A percentile compares a stretch with the other conserved stretches of the same genome.
These are phyloP conservation scores for Mucuna pruriens DNA, from an alignment of 306 rosid genomes.

Conservation along the genomic window DNA sequence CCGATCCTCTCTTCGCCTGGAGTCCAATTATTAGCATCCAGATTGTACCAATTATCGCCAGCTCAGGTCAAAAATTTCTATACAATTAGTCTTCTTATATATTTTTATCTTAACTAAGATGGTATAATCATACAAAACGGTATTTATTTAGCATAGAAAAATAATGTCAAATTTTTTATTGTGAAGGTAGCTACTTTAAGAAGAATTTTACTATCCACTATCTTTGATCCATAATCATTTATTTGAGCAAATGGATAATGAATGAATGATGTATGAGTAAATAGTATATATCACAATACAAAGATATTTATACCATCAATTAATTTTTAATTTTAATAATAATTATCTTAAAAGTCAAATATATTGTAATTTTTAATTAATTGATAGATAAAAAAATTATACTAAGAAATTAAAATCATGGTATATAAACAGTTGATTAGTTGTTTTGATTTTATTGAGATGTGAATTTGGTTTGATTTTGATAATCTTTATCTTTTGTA, in stretches of 20 bases:
- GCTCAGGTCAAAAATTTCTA: background rate
- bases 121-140: background rate
- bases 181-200: background rate
- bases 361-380: no score
- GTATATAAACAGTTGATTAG: no score
- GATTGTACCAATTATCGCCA: background rate
- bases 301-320: no score
- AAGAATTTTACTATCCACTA: background rate
- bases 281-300: no score
- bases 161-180: no score
- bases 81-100: background rate
- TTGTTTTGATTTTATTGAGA: no score
- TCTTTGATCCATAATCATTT: no score
- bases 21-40: background rate
- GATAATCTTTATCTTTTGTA: background rate
- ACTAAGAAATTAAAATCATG: no score
- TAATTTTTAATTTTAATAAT: no score
- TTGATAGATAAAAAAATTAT: no score
- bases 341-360: no score
- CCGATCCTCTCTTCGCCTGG: background rate
- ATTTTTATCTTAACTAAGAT: background rate
- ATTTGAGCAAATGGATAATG: background rate
- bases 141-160: background rate
- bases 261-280: no score
- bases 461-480: background rate